phyloP scores from a whole-genome alignment of 208 protist genomes.

The Angomonas ambiguus region DNA sequence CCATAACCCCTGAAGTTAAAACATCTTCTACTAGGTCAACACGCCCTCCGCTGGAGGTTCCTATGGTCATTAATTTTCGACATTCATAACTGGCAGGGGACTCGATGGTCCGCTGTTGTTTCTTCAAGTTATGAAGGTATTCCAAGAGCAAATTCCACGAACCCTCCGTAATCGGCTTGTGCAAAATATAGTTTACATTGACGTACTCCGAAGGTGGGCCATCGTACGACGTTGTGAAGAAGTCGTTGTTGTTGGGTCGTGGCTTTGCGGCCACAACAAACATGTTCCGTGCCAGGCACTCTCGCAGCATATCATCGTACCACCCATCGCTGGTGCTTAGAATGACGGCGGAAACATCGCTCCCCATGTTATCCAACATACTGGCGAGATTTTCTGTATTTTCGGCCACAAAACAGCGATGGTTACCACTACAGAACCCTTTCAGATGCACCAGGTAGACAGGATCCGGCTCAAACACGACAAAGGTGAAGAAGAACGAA shows the following conservation, averaged over 20 bases:
- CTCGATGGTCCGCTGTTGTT: slow-evolving; percentile 16
- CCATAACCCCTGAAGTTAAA: slow-evolving; percentile 25
- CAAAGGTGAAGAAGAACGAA: slow-evolving; percentile 18
- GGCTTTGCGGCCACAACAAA: slow-evolving; percentile 2
- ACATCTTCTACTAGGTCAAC: slow-evolving; percentile 34
- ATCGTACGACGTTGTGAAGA: slow-evolving; percentile 9
- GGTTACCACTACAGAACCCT: slow-evolving; percentile 18
- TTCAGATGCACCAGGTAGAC: slow-evolving; percentile 22
- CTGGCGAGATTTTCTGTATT: slow-evolving; percentile 9
- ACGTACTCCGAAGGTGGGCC: slow-evolving; percentile 13
- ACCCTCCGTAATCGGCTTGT: slow-evolving; percentile 21
- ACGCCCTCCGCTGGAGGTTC: slow-evolving; percentile 6
- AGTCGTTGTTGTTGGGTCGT: neutral
- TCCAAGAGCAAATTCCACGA: slow-evolving; percentile 24
- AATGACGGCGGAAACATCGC: slow-evolving; percentile 26
- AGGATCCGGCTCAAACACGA: slow-evolving; percentile 30
- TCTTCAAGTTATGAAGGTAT: slow-evolving; percentile 8
- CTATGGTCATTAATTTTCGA: slow-evolving; percentile 18
- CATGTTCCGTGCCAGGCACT: neutral
- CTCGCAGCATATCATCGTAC: slow-evolving; percentile 16
- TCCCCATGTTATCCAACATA: slow-evolving; percentile 17
- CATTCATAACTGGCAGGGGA: slow-evolving; percentile 18
- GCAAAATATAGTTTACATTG: slow-evolving; percentile 22
- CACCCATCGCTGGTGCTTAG: slow-evolving; percentile 4
- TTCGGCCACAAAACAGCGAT: slow-evolving; percentile 17